These are phyloP conservation scores for Medakamo hakoo DNA, from an alignment of 139 green algal genomes.

Conservation along the genomic window DNA sequence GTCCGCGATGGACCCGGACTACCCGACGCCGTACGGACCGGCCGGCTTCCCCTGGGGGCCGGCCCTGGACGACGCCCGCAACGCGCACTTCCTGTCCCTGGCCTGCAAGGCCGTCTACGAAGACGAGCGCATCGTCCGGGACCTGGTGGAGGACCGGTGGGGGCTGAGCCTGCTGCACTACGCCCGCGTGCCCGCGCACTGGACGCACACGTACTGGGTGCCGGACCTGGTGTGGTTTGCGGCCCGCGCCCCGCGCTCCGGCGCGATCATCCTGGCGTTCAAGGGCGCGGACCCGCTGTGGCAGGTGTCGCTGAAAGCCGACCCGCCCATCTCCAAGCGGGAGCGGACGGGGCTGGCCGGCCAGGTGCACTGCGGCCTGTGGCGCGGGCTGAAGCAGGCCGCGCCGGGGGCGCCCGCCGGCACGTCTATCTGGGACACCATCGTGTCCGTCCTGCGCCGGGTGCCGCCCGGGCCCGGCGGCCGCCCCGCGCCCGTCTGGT, in stretches of 20 bases:
- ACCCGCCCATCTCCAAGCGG: neutral
- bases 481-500: neutral
- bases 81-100: neutral
- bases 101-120: neutral
- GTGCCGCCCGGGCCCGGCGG: too few relatives aligned
- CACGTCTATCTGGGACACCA: neutral
- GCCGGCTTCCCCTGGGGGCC: too few relatives aligned
- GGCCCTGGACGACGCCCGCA: neutral
- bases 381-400: neutral
- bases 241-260: too few relatives aligned
- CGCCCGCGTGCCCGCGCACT: neutral
- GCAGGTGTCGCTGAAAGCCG: neutral
- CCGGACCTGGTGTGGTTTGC: neutral
- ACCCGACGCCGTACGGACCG: neutral
- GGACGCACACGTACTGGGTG: neutral
- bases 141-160: neutral
- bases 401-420: too few relatives aligned
- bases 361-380: neutral
- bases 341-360: neutral
- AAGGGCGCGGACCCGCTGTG: neutral
- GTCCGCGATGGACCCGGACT: neutral
- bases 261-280: neutral
- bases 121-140: neutral
- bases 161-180: neutral
- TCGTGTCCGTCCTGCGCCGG: neutral